Conservation (phyloP, 2,329 filamentous ascomycete genomes). For the Xylaria sp. region DNA sequence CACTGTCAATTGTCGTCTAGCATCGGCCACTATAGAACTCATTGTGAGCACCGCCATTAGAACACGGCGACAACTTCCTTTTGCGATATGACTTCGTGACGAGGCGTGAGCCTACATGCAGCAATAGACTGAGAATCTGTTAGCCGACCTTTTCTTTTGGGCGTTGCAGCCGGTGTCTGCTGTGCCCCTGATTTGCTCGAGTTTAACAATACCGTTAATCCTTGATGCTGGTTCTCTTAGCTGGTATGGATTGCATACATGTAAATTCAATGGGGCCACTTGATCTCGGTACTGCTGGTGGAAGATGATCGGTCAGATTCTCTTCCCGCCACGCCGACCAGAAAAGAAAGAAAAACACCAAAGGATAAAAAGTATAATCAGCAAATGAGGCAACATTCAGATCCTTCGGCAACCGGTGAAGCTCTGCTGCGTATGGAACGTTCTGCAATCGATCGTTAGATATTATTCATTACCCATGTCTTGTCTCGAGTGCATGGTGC, state of each 20-base stretch:
- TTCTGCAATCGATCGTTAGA: constrained; percentile 12
- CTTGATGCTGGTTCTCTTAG: constrained; percentile 21
- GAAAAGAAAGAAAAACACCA: constrained; percentile 12
- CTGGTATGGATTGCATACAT: constrained; percentile 22
- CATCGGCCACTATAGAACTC: constrained; percentile 7
- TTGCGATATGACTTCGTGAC: constrained; percentile 5
- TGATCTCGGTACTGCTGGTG: constrained; percentile 11
- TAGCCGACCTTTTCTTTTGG: constrained; percentile 16
- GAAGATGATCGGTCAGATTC: constrained; percentile 17
- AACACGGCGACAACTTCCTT: constrained; percentile 3
- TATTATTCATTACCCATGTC: constrained; percentile 1
- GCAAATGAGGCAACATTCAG: neutral
- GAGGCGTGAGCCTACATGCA: constrained; percentile 11
- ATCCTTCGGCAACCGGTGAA: constrained; percentile 20
- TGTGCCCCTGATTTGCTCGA: constrained; percentile 3
- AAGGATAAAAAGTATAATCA: neutral
- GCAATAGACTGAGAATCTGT: constrained; percentile 3
- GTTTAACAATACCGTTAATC: constrained; percentile 13
- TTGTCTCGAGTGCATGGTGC: constrained; percentile 8
- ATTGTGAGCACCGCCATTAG: constrained; percentile 1
- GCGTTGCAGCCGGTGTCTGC: neutral
- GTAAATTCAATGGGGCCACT: constrained; percentile 4
- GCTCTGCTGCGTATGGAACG: constrained; percentile 7
- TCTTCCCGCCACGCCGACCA: neutral
- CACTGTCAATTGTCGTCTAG: constrained; percentile 8